phyloP scores from a whole-genome alignment of 768 basidiomycete genomes.

The Hericium alpestre region DNA sequence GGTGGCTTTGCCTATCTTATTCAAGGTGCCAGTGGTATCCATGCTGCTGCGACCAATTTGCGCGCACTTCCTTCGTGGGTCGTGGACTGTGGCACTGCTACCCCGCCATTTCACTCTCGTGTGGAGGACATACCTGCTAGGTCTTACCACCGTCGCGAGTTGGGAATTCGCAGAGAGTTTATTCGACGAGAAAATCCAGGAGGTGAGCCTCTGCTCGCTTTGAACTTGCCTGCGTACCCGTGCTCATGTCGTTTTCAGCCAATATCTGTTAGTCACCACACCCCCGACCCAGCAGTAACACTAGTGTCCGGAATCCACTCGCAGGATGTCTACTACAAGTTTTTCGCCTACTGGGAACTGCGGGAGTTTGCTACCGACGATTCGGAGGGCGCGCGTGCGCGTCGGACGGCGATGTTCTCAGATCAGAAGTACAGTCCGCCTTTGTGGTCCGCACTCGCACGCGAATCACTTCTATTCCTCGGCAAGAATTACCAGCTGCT shows the following conservation, averaged over 20 bases:
- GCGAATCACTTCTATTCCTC: constrained; percentile 49
- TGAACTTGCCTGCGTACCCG: background rate
- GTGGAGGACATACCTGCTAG: constrained; percentile 38
- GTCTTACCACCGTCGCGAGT: constrained; percentile 36
- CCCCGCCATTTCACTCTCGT: constrained; percentile 35
- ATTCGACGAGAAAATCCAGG: constrained; percentile 49
- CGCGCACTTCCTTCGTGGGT: constrained; percentile 49
- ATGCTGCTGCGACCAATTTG: constrained; percentile 47
- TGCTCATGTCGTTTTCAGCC: constrained; percentile 26
- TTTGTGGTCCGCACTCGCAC: constrained; percentile 51
- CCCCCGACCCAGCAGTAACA: constrained; percentile 43
- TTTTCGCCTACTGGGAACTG: constrained; percentile 62
- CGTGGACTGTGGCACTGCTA: constrained; percentile 44
- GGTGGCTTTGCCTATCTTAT: constrained; percentile 39
- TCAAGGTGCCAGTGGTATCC: constrained; percentile 43
- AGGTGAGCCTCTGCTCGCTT: constrained; percentile 28
- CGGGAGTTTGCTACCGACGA: constrained; percentile 36
- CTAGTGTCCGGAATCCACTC: constrained; percentile 59
- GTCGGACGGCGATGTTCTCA: constrained; percentile 48
- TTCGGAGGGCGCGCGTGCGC: constrained; percentile 28
- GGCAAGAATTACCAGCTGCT: constrained; percentile 63
- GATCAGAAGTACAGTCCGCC: constrained; percentile 58
- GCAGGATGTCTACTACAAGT: constrained; percentile 37
- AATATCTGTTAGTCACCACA: constrained; percentile 30
- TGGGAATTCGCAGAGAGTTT: constrained; percentile 59